A percentile compares a stretch with the other conserved stretches of the same genome.
Conservation (phyloP, 345 rosid genomes). For the Populus pruinosa region DNA sequence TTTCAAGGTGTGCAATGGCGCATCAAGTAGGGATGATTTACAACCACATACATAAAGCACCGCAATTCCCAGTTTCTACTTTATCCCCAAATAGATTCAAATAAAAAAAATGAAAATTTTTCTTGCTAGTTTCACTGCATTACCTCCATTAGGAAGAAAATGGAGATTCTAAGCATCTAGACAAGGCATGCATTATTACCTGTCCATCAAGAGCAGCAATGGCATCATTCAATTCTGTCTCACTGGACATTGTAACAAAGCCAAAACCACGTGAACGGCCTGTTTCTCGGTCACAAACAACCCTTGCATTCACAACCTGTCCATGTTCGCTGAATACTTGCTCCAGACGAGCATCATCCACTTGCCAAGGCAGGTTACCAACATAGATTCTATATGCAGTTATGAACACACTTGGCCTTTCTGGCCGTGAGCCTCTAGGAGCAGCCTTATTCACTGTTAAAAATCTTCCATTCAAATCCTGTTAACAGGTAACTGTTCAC, state of each 20-base stretch:
- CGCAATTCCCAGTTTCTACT: no score
- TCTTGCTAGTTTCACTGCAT: background rate
- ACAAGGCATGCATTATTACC: constrained; percentile 35
- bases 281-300: constrained; percentile 73
- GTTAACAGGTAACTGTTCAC: background rate
- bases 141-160: background rate
- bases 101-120: no score
- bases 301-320: constrained; percentile 74
- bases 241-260: constrained; percentile 76
- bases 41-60: no score
- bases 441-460: constrained; percentile 84
- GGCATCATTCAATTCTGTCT: constrained; percentile 78
- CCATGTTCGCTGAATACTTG: constrained; percentile 88
- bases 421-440: constrained; percentile 69
- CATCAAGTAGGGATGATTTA: no score
- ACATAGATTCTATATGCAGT: constrained; percentile 60
- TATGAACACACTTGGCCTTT: constrained; percentile 53
- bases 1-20: no score
- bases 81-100: no score
- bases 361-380: constrained; percentile 84
- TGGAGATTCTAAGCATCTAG: no score
- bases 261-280: constrained; percentile 98
- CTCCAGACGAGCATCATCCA: constrained; percentile 68
- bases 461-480: constrained; percentile 73
- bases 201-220: constrained; percentile 91